Percentiles rank a stretch among this genome's conserved stretches.
Conservation (phyloP, 768 basidiomycete genomes). For the Boletus subcaerulescens region DNA sequence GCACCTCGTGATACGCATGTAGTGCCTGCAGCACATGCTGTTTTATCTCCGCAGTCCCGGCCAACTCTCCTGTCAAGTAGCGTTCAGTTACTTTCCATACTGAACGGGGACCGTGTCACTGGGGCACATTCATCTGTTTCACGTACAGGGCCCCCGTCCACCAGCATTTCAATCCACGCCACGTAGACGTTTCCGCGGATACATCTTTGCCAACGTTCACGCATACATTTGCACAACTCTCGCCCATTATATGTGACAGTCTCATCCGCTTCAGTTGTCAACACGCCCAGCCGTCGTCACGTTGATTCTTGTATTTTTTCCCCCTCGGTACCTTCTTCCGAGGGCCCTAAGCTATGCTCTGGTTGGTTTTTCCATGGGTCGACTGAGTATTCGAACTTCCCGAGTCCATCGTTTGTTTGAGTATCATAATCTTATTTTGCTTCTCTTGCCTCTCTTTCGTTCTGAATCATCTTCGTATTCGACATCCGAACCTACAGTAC, state of each 20-base stretch:
- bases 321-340: conserved; percentile 11
- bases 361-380: conserved; percentile 20
- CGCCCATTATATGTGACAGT: not conserved
- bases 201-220: conserved; percentile 5
- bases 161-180: conserved; percentile 19
- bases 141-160: conserved; percentile 6
- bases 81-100: conserved; percentile 35
- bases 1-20: conserved; percentile 14
- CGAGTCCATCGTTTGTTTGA: conserved; percentile 22
- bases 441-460: conserved; percentile 18
- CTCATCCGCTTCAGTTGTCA: not conserved
- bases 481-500: conserved; percentile 27
- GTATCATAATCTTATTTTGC: conserved; percentile 32
- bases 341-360: conserved; percentile 18
- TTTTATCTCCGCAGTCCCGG: conserved; percentile 14
- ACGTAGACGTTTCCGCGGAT: conserved; percentile 18
- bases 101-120: conserved; percentile 28
- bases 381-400: conserved; percentile 26
- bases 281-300: not conserved
- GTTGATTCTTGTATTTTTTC: conserved; percentile 18
- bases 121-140: conserved; percentile 6
- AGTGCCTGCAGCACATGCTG: conserved; percentile 9
- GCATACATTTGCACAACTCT: conserved; percentile 22
- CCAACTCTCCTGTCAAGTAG: conserved; percentile 22
- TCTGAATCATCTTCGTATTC: conserved; percentile 11